These are phyloP conservation scores for Akanthomyces lecanii DNA, from an alignment of 2,329 filamentous ascomycete genomes.

Conservation along the genomic window DNA sequence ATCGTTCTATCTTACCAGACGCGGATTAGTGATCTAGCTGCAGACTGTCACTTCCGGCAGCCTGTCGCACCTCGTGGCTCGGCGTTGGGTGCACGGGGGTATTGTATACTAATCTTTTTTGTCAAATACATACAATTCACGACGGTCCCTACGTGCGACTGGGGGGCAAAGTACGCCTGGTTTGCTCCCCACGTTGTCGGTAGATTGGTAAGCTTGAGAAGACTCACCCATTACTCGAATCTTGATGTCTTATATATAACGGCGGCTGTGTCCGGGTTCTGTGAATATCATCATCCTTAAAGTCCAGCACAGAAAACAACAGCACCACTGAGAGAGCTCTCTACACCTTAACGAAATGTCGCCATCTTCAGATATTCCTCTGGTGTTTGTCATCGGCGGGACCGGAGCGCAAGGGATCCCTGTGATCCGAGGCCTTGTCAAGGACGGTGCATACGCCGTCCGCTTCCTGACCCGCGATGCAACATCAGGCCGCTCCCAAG, in stretches of 20 bases:
- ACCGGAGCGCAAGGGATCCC: conserved; percentile 50
- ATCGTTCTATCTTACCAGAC: not conserved
- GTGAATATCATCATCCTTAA: not conserved
- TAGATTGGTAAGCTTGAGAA: not conserved
- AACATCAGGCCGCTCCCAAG: conserved; percentile 36
- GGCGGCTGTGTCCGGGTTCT: not conserved
- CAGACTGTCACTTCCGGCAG: not conserved
- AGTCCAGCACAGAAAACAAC: not conserved
- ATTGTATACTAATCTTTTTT: not conserved
- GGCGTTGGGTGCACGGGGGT: not conserved
- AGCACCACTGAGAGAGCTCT: not conserved
- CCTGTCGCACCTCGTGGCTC: not conserved
- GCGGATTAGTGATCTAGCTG: conserved; percentile 2
- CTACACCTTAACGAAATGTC: not conserved
- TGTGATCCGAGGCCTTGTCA: conserved; percentile 38
- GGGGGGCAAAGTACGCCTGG: not conserved
- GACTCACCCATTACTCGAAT: not conserved
- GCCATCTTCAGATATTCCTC: not conserved
- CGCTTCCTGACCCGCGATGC: conserved; percentile 46
- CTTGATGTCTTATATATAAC: not conserved
- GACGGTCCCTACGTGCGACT: not conserved
- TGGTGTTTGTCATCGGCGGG: conserved; percentile 42
- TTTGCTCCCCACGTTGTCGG: not conserved
- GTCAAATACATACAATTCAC: not conserved
- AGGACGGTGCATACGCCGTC: conserved; percentile 40